phyloP scores from a whole-genome alignment of 345 rosid genomes.

The Geranium brycei region DNA sequence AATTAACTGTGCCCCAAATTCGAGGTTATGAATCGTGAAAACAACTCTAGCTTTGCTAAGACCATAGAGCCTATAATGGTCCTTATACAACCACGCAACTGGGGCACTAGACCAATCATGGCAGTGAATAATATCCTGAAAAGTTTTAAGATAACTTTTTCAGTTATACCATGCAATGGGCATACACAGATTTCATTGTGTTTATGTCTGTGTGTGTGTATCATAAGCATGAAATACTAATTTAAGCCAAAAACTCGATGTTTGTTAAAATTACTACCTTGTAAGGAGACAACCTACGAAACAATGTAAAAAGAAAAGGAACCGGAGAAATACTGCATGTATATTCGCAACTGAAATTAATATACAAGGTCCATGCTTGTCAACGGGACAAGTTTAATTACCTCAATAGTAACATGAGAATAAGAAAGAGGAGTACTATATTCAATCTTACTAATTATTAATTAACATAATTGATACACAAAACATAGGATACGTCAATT shows the following conservation, averaged over 20 bases:
- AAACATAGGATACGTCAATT: too few relatives aligned
- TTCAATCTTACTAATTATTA: too few relatives aligned
- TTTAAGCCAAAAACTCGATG: not conserved
- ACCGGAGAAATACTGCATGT: too few relatives aligned
- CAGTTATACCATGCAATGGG: not conserved
- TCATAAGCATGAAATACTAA: not conserved
- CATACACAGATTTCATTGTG: not conserved
- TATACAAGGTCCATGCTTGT: too few relatives aligned
- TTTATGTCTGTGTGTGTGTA: not conserved
- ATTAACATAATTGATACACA: too few relatives aligned
- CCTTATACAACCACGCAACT: slow-evolving; percentile 76
- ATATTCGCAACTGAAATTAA: too few relatives aligned
- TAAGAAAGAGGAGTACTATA: too few relatives aligned
- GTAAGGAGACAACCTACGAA: not conserved
- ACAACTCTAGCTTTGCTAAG: slow-evolving; percentile 70
- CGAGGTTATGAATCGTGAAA: slow-evolving; percentile 88
- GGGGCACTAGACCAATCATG: slow-evolving; percentile 98
- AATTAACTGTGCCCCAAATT: slow-evolving; percentile 61
- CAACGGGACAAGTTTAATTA: too few relatives aligned
- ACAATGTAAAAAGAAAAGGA: too few relatives aligned
- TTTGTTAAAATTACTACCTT: not conserved
- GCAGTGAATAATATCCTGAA: slow-evolving; percentile 90
- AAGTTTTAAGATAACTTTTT: slow-evolving; percentile 3
- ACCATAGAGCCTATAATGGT: slow-evolving; percentile 60
- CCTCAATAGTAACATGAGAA: too few relatives aligned